Base-by-base conservation (phyloP, 805 yeast species). In the Myxozyma sirexii region DNA sequence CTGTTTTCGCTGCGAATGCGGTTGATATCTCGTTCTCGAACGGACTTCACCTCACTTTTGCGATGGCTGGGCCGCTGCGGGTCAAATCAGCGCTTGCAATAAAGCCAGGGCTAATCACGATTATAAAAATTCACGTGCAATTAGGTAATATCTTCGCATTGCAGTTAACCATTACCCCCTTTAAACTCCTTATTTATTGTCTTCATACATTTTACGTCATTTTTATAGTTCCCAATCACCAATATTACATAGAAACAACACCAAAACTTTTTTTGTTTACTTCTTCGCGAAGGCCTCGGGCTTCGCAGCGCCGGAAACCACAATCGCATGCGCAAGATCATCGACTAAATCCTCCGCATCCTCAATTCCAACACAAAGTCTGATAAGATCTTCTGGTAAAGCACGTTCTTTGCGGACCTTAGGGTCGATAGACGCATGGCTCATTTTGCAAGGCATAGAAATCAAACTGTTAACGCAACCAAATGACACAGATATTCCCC, bases 371-470 rank as follows among this genome's bases (percentile, higher is more conserved):
- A 92, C 86, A 72, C 97, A 92, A 57, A 92, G 80, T 69, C 98
- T 81, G 67, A 92, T 84, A 70, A 92, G 79, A 72, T 93, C 97
- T 74, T 92, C 97, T 1, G 97, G 97, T 76, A 92, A 85, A 46
- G 85, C 90, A 72, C 98, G 84, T 73, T 88, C 96, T 50, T 85
- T 85, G 74, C 97, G 84, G 2, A 90, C 85, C 70, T 88, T 84
- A 26, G 91, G 87, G 68, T 91, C 97, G 63, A 92, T 92, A 2
- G 97, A 87, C n/a, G 97, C 97, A 71, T 92, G 98, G 5, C 97
- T 89, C 97, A 92, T 92, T 74, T 83, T 83, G 74, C 97, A 90
- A 15, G 98, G 98, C 85, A 92, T 82, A 41, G 97, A 90, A 59
- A 92, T 90, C 71, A 92, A 80, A 17, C 96, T 88, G 77, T 90